Evolutionary conservation across 345 rosid genomes (phyloP), one percentile per base, ranked within the genome.

Genomic region (Camelina neglecta): DNA sequence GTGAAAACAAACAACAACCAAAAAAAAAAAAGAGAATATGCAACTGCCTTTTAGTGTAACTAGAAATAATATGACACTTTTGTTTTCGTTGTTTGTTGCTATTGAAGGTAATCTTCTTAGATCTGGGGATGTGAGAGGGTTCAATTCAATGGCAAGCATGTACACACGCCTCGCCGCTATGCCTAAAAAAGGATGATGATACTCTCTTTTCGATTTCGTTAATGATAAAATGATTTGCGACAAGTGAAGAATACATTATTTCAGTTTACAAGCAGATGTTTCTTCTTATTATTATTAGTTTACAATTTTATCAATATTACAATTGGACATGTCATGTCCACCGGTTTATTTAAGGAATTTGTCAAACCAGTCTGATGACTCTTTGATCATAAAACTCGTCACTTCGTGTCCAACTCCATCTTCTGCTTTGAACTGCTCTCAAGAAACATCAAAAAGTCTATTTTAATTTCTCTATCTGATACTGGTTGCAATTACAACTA

Each of bases 131-230:
- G 76, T 83, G 33, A 87, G 99, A 82, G 99, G 98, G 44, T 93
- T 82, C 79, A 94, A 89, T 69, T 96, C 99, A 35, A 93, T 95
- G 99, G 99, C 97, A 35, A 88, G 88, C 66, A 92, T 95, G 99
- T 95, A 92, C 67, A 90, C 80, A 16, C 75, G 75, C 60, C 71
- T 78, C 7, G 77, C 98, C 0, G 99, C 99, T 13, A 83, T 89
- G 82, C 96, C 97, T 8, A 94, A 90, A 87, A 94, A 92, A 79
- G 95, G 97, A 48, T 92, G 97, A 48, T 92, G 86, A 94, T 65
- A 59, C 48, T 39, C 41, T 24, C 26, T 24, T 44, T 31, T 11
- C 16, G 35, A 63, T 39, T 20, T 49, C 16, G 35, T 26, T 64
- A 63, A 44, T 48, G 54, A 26, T 16, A 77, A 18, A 18, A 56